Evolutionary conservation across 352 stramenopile genomes (phyloP).

Genomic region (Phytopythium kandeliae): DNA sequence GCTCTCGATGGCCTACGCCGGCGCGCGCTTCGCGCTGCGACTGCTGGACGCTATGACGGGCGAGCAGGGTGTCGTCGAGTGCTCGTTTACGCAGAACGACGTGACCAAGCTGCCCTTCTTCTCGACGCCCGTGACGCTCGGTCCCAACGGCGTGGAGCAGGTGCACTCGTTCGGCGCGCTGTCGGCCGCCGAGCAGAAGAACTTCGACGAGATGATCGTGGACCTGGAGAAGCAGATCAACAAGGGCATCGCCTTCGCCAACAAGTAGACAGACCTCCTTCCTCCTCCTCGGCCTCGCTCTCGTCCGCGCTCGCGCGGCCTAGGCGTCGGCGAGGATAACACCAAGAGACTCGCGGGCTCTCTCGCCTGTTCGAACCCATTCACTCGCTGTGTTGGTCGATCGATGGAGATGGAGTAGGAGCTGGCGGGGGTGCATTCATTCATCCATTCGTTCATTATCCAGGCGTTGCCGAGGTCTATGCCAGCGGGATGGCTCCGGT

Average conservation of each 20-base stretch:
- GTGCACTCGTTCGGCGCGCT: slow-evolving; percentile 91
- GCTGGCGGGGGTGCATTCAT: no score
- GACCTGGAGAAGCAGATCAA: slow-evolving; percentile 84
- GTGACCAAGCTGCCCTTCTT: slow-evolving; percentile 96
- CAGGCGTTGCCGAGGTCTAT: no score
- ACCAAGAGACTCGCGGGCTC: no score
- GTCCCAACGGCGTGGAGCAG: slow-evolving; percentile 94
- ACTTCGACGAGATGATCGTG: slow-evolving; percentile 88
- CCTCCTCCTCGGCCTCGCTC: no score
- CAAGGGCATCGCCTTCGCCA: slow-evolving; percentile 83
- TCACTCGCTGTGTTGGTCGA: no score
- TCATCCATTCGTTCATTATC: no score
- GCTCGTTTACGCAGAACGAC: slow-evolving; percentile 96
- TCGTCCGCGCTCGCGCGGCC: no score
- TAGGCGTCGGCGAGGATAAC: no score
- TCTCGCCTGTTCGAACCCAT: no score
- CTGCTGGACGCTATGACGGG: slow-evolving; percentile 95
- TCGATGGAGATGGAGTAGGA: no score
- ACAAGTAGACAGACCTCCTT: slow-evolving; percentile 68
- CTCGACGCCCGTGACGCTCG: slow-evolving; percentile 93
- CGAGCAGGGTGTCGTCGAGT: slow-evolving; percentile 94
- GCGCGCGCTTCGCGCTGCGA: slow-evolving; percentile 90
- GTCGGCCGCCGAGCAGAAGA: slow-evolving; percentile 75
- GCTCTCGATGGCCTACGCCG: slow-evolving; percentile 99
- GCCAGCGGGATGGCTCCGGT: no score